Percentiles rank a stretch among this genome's conserved stretches.
phyloP scores from a whole-genome alignment of 2,329 filamentous ascomycete genomes.

The Basipetospora chlamydospora region DNA sequence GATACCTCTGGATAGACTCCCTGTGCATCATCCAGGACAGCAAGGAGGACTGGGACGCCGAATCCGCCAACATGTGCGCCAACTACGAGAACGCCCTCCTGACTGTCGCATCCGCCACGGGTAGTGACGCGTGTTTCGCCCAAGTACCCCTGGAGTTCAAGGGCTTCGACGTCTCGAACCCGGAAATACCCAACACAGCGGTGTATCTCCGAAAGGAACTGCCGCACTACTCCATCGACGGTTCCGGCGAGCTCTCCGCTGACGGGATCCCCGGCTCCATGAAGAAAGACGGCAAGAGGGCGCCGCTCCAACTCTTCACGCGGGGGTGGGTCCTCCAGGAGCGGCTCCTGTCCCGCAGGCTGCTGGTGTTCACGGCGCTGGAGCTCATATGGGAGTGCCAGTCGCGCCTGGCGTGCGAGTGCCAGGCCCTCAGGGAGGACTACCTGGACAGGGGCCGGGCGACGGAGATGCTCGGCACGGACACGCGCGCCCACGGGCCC shows the following conservation, averaged over 20 bases:
- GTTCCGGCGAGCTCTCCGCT: background rate
- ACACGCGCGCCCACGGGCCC: background rate
- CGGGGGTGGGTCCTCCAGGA: slow-evolving; percentile 9
- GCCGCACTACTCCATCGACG: background rate
- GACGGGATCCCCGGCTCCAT: background rate
- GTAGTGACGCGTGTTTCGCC: background rate
- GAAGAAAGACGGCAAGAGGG: background rate
- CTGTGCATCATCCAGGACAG: too few species aligned
- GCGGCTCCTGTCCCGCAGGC: slow-evolving; percentile 4
- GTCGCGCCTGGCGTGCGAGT: background rate
- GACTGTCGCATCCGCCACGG: slow-evolving; percentile 9
- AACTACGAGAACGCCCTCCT: slow-evolving; percentile 10
- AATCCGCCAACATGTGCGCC: slow-evolving; percentile 11
- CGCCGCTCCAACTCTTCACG: slow-evolving; percentile 1
- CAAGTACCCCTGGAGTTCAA: too few species aligned
- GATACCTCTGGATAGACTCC: slow-evolving; percentile 11
- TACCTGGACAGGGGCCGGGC: background rate
- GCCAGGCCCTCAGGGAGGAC: background rate
- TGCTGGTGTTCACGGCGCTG: slow-evolving; percentile 2
- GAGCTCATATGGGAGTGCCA: slow-evolving; percentile 11
- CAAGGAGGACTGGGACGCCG: slow-evolving; percentile 9
- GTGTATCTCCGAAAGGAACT: background rate
- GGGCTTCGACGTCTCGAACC: background rate
- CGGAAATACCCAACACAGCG: background rate
- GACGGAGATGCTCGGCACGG: background rate